Evolutionary conservation across 2,329 filamentous ascomycete species (phyloP), one percentile per base, ranked within the genome.

Genomic region (Botrytis fragariae): DNA sequence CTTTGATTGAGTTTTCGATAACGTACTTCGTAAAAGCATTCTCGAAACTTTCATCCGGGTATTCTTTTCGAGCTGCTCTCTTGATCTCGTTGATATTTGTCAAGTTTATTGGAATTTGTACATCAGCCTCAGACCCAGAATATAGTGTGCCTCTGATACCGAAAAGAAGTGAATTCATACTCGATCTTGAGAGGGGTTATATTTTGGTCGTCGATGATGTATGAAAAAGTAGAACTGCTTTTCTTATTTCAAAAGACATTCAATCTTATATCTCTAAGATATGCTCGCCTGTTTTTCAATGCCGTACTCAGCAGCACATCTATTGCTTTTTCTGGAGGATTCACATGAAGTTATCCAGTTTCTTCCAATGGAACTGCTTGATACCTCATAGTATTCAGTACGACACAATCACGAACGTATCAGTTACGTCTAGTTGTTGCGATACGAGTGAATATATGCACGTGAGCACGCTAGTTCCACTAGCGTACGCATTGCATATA

Each of bases 381-480:
- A 48, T 48, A 25, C 20, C 3, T 25, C 45, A 25, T 7, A 51
- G 12, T 51, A 4, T 1, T 51, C 25, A 5, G 0, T 14, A 51
- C 22, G 10, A n/a, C 20, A 45, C 20, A 51, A n/a, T 51, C 48
- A 5, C 10, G 10, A 51, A n/a, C 48, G 4, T n/a, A 51, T 25
- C 8, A 48, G 20, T 8, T 25, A 12, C 22, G n/a, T n/a, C n/a
- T n/a, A n/a, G n/a, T n/a, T n/a, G n/a, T n/a, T 45, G 44, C 7
- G 2, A 22, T 22, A 6, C 2, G 0, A 45, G 20, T 45, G 0
- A 9, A 22, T 22, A 45, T 45, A 0, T 8, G 3, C 20, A 45
- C 0, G 18, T 45, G 7, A 45, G 7, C 44, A 0, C 44, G 7
- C 7, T n/a, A n/a, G n/a, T n/a, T n/a, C n/a, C n/a, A 20, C 1